Evolutionary conservation across 371 early-diverging fungal species (phyloP).

Genomic region (Apophysomyces ossiformis): DNA sequence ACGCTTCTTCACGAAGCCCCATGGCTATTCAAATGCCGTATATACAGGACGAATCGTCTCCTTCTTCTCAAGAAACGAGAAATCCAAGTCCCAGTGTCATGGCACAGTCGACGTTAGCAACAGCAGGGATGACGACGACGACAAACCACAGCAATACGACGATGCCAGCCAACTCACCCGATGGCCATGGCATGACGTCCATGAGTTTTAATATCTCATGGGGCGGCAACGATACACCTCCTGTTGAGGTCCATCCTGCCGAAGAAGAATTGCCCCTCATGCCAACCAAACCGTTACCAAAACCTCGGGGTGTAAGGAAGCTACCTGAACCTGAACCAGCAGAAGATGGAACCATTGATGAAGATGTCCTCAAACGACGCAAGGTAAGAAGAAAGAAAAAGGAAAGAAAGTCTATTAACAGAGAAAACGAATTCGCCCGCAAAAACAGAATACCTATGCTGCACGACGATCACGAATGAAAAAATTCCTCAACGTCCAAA

Average conservation of each 20-base stretch:
- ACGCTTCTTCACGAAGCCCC: neutral
- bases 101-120: neutral
- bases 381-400: conserved; percentile 28
- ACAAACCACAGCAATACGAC: neutral
- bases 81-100: neutral
- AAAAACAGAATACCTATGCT: conserved; percentile 83
- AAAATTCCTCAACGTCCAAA: conserved; percentile 82
- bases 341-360: conserved; percentile 50
- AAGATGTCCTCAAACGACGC: conserved; percentile 46
- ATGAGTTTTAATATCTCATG: conserved; percentile 49
- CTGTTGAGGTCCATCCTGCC: conserved; percentile 35
- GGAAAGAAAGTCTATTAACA: neutral
- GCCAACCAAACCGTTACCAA: conserved; percentile 40
- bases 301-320: conserved; percentile 49
- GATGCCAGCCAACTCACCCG: neutral
- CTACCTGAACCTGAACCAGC: conserved; percentile 53
- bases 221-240: conserved; percentile 55
- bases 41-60: neutral
- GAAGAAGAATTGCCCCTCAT: conserved; percentile 20
- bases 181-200: neutral
- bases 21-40: neutral
- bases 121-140: neutral
- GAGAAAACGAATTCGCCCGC: neutral
- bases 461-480: conserved; percentile 90
- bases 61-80: neutral